Evolutionary conservation across 2,329 filamentous ascomycete genomes (phyloP).

Genomic region (Cladophialophora psammophila): DNA sequence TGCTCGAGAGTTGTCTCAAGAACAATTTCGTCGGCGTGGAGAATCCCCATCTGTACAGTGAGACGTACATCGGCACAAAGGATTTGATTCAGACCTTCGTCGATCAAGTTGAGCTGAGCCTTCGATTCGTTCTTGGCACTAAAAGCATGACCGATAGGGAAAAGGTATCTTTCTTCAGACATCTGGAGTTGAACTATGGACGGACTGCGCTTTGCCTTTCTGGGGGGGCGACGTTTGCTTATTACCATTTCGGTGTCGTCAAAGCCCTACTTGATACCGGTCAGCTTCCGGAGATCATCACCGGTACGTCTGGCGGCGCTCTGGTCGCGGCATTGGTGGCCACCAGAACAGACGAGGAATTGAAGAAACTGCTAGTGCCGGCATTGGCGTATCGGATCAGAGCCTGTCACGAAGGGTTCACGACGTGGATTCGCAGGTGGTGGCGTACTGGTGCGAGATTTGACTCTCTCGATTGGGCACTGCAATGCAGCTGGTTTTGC

Average conservation of each 20-base stretch:
- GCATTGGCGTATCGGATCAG: constrained; percentile 84
- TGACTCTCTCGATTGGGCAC: constrained; percentile 91
- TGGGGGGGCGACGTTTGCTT: constrained; percentile 92
- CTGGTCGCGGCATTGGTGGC: constrained; percentile 86
- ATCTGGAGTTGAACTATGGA: constrained; percentile 88
- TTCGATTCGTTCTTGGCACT: constrained; percentile 73
- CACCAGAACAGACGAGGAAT: constrained; percentile 89
- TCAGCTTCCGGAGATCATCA: constrained; percentile 90
- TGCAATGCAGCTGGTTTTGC: constrained; percentile 85
- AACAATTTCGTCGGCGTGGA: constrained; percentile 97
- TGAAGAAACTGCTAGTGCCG: constrained; percentile 83
- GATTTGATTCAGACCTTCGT: constrained; percentile 88
- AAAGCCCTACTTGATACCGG: constrained; percentile 87
- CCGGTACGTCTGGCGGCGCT: constrained; percentile 92
- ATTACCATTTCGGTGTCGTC: constrained; percentile 94
- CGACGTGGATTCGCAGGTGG: constrained; percentile 82
- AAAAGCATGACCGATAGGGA: constrained; percentile 72
- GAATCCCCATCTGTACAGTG: constrained; percentile 91
- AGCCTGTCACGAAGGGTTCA: constrained; percentile 79
- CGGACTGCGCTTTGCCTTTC: constrained; percentile 92
- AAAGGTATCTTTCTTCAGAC: constrained; percentile 84
- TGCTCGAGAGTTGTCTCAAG: constrained; percentile 92
- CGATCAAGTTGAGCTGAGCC: constrained; percentile 68
- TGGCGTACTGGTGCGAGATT: constrained; percentile 93
- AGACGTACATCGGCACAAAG: constrained; percentile 98